phyloP scores from a whole-genome alignment of 108 stramenopile genomes.

The Skeletonema potamos region DNA sequence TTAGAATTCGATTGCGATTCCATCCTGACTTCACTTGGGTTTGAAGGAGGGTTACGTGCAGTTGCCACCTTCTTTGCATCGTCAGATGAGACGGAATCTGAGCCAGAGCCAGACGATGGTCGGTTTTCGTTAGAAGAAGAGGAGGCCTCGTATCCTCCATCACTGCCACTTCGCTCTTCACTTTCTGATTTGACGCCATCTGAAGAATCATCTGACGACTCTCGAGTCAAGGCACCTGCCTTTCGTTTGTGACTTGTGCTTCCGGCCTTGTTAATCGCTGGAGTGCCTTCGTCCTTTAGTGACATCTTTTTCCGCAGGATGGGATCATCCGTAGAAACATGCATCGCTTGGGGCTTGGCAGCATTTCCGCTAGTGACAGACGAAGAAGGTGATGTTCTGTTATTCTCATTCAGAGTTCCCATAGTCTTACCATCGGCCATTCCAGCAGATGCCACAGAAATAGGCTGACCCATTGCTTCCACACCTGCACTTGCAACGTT shows the following conservation, averaged over 20 bases:
- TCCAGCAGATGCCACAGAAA: slow-evolving; percentile 6
- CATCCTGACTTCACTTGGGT: slow-evolving; percentile 20
- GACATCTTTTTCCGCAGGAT: slow-evolving; percentile 32
- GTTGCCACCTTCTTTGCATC: slow-evolving; percentile 33
- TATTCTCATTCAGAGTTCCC: neutral
- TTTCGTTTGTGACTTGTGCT: slow-evolving; percentile 15
- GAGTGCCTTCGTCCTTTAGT: slow-evolving; percentile 6
- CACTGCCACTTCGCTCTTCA: slow-evolving; percentile 27
- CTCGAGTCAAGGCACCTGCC: neutral
- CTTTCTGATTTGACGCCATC: slow-evolving; percentile 34
- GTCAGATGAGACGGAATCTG: slow-evolving; percentile 39
- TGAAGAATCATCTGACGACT: slow-evolving; percentile 30
- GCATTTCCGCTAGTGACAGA: neutral
- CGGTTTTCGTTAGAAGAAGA: slow-evolving; percentile 39
- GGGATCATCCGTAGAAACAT: slow-evolving; percentile 35
- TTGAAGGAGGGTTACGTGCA: slow-evolving; percentile 3
- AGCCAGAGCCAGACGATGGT: slow-evolving; percentile 40
- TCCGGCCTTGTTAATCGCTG: neutral
- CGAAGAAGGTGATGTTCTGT: slow-evolving; percentile 1
- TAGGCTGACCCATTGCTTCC: neutral
- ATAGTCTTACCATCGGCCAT: slow-evolving; percentile 5
- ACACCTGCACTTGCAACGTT: neutral
- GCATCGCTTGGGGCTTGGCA: slow-evolving; percentile 21
- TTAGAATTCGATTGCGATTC: slow-evolving; percentile 30
- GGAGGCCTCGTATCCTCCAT: slow-evolving; percentile 45